A percentile compares a stretch with the other conserved stretches of the same genome.
Evolutionary conservation across 495 filamentous ascomycete genomes (phyloP).

Genomic region (Glonium stellatum): DNA sequence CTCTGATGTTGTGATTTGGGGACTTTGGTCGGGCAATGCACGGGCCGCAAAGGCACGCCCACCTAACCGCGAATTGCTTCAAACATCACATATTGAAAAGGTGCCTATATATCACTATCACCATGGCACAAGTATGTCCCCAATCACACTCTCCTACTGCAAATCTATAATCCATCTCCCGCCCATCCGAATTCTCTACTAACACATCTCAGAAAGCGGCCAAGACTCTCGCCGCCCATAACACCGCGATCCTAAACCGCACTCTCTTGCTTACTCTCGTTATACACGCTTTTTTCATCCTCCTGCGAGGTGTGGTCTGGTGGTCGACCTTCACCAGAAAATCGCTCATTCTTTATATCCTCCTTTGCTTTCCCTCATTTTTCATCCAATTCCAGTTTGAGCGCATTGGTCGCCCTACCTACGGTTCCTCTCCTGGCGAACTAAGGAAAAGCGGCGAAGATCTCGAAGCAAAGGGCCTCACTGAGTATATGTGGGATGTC

Average conservation of each 20-base stretch:
- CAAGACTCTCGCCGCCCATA: slow-evolving; percentile 82
- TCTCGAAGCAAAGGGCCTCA: slow-evolving; percentile 78
- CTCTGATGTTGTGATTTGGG: slow-evolving; percentile 6
- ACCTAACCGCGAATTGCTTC: not conserved
- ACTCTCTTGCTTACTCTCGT: slow-evolving; percentile 67
- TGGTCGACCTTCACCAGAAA: slow-evolving; percentile 43
- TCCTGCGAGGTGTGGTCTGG: slow-evolving; percentile 60
- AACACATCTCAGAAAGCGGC: slow-evolving; percentile 66
- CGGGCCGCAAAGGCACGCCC: not conserved
- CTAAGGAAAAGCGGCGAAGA: slow-evolving; percentile 77
- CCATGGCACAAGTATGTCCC: slow-evolving; percentile 21
- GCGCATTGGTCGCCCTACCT: slow-evolving; percentile 68
- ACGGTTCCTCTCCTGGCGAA: slow-evolving; percentile 48
- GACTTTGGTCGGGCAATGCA: not conserved
- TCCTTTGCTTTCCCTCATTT: slow-evolving; percentile 67
- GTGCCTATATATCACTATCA: not conserved
- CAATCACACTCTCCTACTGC: not conserved
- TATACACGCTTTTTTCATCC: slow-evolving; percentile 66
- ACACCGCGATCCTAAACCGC: slow-evolving; percentile 63
- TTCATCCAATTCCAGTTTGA: slow-evolving; percentile 79
- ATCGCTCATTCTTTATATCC: slow-evolving; percentile 61
- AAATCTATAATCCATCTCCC: not conserved
- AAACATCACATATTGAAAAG: not conserved
- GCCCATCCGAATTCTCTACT: slow-evolving; percentile 1
- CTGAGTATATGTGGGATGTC: slow-evolving; percentile 96